Evolutionary conservation across 2,329 filamentous ascomycete genomes (phyloP), one percentile per base, ranked within the genome.

Genomic region (Colletotrichum caudatum): DNA sequence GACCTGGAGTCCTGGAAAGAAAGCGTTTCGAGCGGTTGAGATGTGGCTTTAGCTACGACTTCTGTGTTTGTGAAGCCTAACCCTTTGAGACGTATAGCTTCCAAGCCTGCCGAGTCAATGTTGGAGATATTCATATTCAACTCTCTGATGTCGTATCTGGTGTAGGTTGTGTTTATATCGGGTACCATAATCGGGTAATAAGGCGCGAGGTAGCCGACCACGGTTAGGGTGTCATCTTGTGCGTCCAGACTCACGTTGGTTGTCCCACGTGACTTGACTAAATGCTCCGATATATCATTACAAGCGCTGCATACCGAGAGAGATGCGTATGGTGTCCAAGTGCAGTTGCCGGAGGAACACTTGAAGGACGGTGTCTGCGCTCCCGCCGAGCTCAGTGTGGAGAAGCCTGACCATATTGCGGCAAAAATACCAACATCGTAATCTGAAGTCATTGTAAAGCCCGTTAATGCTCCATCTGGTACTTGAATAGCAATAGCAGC

Each of bases 261-360:
- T 18, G 18, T 20, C 14, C 60, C 44, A 11, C 4, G 18, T 4
- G 44, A 63, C 11, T 51, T 51, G 6, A 35, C 26, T 5, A 63
- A 35, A 29, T 53, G 44, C 11, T 48, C 39, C 0, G 29, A 53
- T 14, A 63, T 29, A 11, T 63, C 44, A 11, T 39, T 39, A 7
- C 60, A 63, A 20, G 44, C 60, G 60, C 60, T 63, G 48, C 60
- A 63, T 6, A 63, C 44, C 3, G 60, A 41, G 9, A 63, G 26
- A 11, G 60, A 63, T 7, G 44, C 48, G 18, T 44, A 44, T 20
- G 41, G 41, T 44, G 41, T 44, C 60, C 60, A 64, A 16, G 60
- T 64, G 11, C 60, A 64, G n/a, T 64, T 53, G 6, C 60, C 46
- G 6, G 33, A 35, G 4, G 33, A n/a, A 4, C 60, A 64, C 5